These are phyloP conservation scores for Tagetes erecta DNA, from an alignment of 129 eudicot genomes.

Conservation along the genomic window DNA sequence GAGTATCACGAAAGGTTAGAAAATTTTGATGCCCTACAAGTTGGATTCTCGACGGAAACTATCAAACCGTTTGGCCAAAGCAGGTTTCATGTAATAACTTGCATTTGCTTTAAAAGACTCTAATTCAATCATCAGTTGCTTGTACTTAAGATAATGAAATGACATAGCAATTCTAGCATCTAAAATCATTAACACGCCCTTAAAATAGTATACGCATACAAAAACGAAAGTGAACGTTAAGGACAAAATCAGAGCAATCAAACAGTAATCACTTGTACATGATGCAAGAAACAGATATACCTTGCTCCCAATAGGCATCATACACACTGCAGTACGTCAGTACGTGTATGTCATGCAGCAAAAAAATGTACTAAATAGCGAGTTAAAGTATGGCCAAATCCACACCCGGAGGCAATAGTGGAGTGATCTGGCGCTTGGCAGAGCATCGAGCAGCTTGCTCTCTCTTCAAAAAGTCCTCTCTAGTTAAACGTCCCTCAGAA, in stretches of 20 bases:
- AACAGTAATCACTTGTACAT: neutral
- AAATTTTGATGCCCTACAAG: too few species aligned
- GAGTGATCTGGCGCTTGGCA: slow-evolving; percentile 4
- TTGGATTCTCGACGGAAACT: too few species aligned
- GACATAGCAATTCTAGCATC: too few species aligned
- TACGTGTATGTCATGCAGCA: too few species aligned
- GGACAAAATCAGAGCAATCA: neutral
- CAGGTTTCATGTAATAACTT: too few species aligned
- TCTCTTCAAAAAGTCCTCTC: neutral
- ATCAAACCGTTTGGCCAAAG: too few species aligned
- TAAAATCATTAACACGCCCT: too few species aligned
- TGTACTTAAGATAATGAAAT: too few species aligned
- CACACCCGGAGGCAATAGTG: slow-evolving; percentile 16
- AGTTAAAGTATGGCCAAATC: slow-evolving; percentile 4
- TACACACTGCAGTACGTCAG: neutral
- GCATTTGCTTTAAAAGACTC: too few species aligned
- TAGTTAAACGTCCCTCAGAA: neutral
- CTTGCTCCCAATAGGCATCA: neutral
- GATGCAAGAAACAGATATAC: neutral
- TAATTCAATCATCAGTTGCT: too few species aligned
- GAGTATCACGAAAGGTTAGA: too few species aligned
- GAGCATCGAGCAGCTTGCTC: slow-evolving; percentile 4
- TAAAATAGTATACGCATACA: too few species aligned
- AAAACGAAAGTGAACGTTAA: neutral
- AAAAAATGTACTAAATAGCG: neutral